phyloP scores from a whole-genome alignment of 768 basidiomycete genomes.

The Austroboletus eburneus region DNA sequence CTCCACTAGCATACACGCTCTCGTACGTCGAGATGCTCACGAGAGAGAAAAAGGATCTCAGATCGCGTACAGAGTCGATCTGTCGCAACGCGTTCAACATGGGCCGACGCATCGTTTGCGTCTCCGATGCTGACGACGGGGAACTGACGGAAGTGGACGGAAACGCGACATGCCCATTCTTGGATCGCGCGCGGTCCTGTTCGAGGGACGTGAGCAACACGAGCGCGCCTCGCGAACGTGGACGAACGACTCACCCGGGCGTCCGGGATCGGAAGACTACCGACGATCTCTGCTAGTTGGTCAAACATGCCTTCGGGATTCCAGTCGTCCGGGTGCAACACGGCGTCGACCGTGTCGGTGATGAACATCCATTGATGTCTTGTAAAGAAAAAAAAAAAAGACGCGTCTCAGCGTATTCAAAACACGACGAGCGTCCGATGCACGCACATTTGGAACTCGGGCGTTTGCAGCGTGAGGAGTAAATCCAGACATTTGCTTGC shows the following conservation, averaged over 20 bases:
- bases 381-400: too few species aligned
- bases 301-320: conserved; percentile 87
- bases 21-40: conserved; percentile 90
- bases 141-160: conserved; percentile 21
- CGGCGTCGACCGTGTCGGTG: conserved; percentile 94
- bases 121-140: conserved; percentile 32
- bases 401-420: conserved; percentile 6
- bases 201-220: neutral
- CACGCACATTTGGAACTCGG: conserved; percentile 95
- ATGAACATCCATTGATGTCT: conserved; percentile 99
- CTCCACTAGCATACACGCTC: conserved; percentile 78
- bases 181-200: conserved; percentile 27
- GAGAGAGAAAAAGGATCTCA: conserved; percentile 87
- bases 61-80: conserved; percentile 79
- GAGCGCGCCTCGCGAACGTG: too few species aligned
- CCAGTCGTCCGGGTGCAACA: conserved; percentile 83
- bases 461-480: conserved; percentile 87
- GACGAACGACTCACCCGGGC: conserved; percentile 15
- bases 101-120: conserved; percentile 63
- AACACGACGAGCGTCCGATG: neutral
- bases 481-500: conserved; percentile 94
- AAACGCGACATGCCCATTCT: conserved; percentile 19
- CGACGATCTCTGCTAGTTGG: conserved; percentile 77
- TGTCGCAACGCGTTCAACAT: conserved; percentile 63
- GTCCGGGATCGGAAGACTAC: conserved; percentile 54